These are phyloP conservation scores for Talaromyces sp. DNA, from an alignment of 2,329 filamentous ascomycete genomes.

Conservation along the genomic window DNA sequence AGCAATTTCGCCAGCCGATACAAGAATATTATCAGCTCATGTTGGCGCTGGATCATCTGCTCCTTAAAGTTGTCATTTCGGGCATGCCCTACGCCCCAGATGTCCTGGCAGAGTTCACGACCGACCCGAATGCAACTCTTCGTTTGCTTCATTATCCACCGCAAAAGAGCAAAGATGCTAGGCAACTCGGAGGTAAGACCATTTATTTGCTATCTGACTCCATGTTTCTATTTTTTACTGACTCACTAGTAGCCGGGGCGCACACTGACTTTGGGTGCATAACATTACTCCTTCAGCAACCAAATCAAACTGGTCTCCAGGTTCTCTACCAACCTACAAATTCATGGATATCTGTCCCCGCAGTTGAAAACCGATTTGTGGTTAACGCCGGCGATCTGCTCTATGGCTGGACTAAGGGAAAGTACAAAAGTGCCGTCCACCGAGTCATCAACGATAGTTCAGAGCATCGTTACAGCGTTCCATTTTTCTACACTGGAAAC, in stretches of 20 bases:
- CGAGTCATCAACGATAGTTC: slow-evolving; percentile 40
- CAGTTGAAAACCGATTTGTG: slow-evolving; percentile 13
- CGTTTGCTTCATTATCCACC: slow-evolving; percentile 5
- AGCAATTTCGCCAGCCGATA: not conserved
- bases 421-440: slow-evolving; percentile 39
- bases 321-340: slow-evolving; percentile 22
- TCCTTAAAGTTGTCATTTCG: not conserved
- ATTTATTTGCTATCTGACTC: not conserved
- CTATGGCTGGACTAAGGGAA: slow-evolving; percentile 40
- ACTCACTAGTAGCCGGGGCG: slow-evolving; percentile 29
- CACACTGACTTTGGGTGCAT: slow-evolving; percentile 43
- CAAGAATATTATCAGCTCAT: not conserved
- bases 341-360: not conserved
- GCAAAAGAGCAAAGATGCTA: not conserved
- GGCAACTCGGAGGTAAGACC: slow-evolving; percentile 11
- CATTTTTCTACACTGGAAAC: slow-evolving; percentile 43
- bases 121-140: not conserved
- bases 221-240: not conserved
- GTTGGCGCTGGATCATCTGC: not conserved
- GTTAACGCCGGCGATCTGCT: slow-evolving; percentile 36
- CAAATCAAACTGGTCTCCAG: slow-evolving; percentile 35
- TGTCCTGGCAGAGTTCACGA: not conserved
- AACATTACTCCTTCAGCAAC: slow-evolving; percentile 37
- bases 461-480: slow-evolving; percentile 37
- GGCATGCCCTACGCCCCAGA: not conserved